Evolutionary conservation across 2,329 filamentous ascomycete species (phyloP).

Genomic region (Aspergillus pseudonomiae): DNA sequence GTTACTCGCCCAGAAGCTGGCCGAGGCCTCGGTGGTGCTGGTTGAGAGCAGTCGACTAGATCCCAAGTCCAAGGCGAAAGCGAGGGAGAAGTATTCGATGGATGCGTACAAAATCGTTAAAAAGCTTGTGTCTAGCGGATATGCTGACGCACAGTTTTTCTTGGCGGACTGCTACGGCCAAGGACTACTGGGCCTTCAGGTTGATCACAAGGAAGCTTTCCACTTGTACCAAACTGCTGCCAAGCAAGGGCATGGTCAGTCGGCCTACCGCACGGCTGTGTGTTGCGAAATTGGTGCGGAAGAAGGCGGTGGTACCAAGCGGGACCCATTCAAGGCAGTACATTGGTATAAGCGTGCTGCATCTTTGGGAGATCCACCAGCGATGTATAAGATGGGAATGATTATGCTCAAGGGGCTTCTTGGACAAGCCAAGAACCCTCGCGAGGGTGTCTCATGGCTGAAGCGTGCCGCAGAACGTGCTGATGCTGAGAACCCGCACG

Average conservation of each 20-base stretch:
- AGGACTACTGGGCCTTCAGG: conserved; percentile 75
- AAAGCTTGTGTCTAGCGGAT: conserved; percentile 74
- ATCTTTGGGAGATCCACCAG: conserved; percentile 83
- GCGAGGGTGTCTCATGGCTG: conserved; percentile 88
- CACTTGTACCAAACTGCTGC: conserved; percentile 90
- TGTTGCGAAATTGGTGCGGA: conserved; percentile 97
- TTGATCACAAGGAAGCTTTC: conserved; percentile 91
- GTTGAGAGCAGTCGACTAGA: conserved; percentile 74
- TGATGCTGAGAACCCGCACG: conserved; percentile 88
- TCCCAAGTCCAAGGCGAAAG: conserved; percentile 62
- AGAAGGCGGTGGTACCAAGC: conserved; percentile 88
- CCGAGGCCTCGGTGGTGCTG: conserved; percentile 80
- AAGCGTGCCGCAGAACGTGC: conserved; percentile 89
- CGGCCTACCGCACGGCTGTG: conserved; percentile 91
- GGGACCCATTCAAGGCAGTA: conserved; percentile 89
- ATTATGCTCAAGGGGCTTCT: conserved; percentile 90
- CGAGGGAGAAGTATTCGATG: conserved; percentile 77
- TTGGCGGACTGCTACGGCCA: conserved; percentile 87
- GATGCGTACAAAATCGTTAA: conserved; percentile 92
- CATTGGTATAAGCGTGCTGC: conserved; percentile 98
- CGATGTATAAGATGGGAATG: conserved; percentile 99
- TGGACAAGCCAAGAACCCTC: conserved; percentile 79
- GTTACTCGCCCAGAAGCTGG: conserved; percentile 75
- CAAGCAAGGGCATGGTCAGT: conserved; percentile 81
- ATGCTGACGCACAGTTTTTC: conserved; percentile 89